A percentile compares a stretch with the other conserved stretches of the same genome.
These are phyloP conservation scores for Luffa acutangula DNA, from an alignment of 306 rosid species.

Conservation along the genomic window DNA sequence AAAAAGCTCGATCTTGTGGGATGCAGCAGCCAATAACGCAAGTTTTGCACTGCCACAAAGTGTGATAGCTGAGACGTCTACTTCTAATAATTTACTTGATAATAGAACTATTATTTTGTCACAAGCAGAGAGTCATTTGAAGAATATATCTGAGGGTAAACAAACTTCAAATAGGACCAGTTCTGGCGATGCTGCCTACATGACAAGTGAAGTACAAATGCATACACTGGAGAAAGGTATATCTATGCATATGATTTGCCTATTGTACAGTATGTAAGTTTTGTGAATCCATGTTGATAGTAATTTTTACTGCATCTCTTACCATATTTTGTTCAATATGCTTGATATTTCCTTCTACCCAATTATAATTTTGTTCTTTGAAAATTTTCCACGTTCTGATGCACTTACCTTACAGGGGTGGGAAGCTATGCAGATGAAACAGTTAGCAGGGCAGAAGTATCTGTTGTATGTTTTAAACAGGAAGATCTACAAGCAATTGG, in stretches of 20 bases:
- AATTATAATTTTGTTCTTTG: neutral
- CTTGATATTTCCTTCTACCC: neutral
- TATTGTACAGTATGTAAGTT: neutral
- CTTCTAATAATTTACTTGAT: conserved; percentile 21
- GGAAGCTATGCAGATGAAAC: conserved; percentile 23
- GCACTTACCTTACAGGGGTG: conserved; percentile 30
- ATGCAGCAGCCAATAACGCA: conserved; percentile 46
- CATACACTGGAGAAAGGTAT: neutral
- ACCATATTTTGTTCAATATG: neutral
- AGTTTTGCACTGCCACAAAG: conserved; percentile 36
- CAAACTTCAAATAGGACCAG: conserved; percentile 17
- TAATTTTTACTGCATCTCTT: neutral
- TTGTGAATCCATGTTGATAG: neutral
- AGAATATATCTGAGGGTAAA: conserved; percentile 18
- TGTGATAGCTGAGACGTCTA: conserved; percentile 20
- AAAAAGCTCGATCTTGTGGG: conserved; percentile 23
- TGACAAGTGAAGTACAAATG: conserved; percentile 4
- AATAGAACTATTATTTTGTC: conserved; percentile 22
- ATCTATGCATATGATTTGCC: neutral
- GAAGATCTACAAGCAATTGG: conserved; percentile 13
- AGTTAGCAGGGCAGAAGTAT: conserved; percentile 8
- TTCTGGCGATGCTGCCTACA: conserved; percentile 19
- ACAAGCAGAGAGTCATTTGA: conserved; percentile 15
- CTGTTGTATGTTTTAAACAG: conserved; percentile 15
- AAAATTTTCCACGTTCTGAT: neutral